Conservation (phyloP, 1,284 basidiomycete species). For the Papiliotrema nemorosa region DNA sequence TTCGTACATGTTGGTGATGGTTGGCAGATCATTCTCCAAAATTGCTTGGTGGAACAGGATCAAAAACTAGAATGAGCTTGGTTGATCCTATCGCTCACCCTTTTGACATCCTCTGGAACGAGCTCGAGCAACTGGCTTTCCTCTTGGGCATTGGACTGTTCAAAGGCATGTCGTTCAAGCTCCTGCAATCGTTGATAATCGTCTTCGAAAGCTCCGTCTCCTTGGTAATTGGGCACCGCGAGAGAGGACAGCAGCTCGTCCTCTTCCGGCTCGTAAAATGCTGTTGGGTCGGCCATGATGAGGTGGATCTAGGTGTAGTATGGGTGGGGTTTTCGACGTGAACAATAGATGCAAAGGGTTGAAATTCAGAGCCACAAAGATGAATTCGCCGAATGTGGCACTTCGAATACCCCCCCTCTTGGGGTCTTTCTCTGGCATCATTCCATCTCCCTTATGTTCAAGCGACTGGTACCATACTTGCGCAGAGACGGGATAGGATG, state of each 20-base stretch:
- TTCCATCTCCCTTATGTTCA: no score
- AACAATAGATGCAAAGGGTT: neutral
- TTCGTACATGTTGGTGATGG: slow-evolving; percentile 89
- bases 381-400: neutral
- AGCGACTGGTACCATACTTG: neutral
- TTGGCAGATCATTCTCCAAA: slow-evolving; percentile 76
- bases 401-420: neutral
- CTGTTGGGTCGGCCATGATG: slow-evolving; percentile 45
- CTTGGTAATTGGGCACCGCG: slow-evolving; percentile 33
- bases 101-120: slow-evolving; percentile 49
- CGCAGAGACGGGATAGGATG: neutral
- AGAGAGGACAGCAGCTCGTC: slow-evolving; percentile 47
- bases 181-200: slow-evolving; percentile 39
- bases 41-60: slow-evolving; percentile 80
- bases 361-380: neutral
- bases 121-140: slow-evolving; percentile 37
- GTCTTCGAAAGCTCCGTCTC: slow-evolving; percentile 34
- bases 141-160: slow-evolving; percentile 33
- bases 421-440: neutral
- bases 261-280: slow-evolving; percentile 48
- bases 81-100: slow-evolving; percentile 19
- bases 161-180: slow-evolving; percentile 40
- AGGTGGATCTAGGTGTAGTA: neutral
- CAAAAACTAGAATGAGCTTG: slow-evolving; percentile 65
- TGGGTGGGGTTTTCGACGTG: neutral